phyloP scores from a whole-genome alignment of 768 basidiomycete genomes.

The Tricholoma bakamatsutake region DNA sequence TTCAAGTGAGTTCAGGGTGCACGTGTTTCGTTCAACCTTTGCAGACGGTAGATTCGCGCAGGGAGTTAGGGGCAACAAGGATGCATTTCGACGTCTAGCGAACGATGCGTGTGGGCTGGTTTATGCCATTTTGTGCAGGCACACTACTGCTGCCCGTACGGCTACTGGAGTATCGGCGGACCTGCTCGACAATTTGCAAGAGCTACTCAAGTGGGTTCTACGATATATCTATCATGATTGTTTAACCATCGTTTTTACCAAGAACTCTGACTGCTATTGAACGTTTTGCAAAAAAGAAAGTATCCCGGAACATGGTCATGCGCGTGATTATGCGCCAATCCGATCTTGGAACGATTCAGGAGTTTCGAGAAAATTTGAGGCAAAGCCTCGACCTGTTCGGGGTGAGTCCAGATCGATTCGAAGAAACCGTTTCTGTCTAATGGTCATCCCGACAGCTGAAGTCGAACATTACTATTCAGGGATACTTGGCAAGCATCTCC shows the following conservation, averaged over 20 bases:
- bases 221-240: background rate
- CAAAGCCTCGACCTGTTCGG: slow-evolving; percentile 22
- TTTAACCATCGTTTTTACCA: background rate
- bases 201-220: slow-evolving; percentile 13
- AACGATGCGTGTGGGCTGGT: slow-evolving; percentile 20
- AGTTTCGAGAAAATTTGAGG: slow-evolving; percentile 14
- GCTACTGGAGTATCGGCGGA: slow-evolving; percentile 4
- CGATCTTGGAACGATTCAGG: slow-evolving; percentile 13
- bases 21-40: background rate
- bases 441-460: background rate
- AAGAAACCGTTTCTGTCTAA: background rate
- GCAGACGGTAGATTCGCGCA: background rate
- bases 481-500: background rate
- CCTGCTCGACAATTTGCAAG: slow-evolving; percentile 10
- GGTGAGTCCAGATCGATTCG: slow-evolving; percentile 10
- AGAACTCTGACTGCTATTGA: slow-evolving; percentile 16
- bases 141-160: slow-evolving; percentile 10
- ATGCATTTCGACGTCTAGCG: slow-evolving; percentile 17
- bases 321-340: slow-evolving; percentile 12
- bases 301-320: slow-evolving; percentile 4
- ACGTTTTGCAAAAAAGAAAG: slow-evolving; percentile 13
- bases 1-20: slow-evolving; percentile 10
- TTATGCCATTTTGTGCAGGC: slow-evolving; percentile 14
- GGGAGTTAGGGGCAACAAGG: slow-evolving; percentile 20
- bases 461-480: slow-evolving; percentile 18